phyloP scores from a whole-genome alignment of 371 early-diverging fungal species.

The Cladochytrium tenue region DNA sequence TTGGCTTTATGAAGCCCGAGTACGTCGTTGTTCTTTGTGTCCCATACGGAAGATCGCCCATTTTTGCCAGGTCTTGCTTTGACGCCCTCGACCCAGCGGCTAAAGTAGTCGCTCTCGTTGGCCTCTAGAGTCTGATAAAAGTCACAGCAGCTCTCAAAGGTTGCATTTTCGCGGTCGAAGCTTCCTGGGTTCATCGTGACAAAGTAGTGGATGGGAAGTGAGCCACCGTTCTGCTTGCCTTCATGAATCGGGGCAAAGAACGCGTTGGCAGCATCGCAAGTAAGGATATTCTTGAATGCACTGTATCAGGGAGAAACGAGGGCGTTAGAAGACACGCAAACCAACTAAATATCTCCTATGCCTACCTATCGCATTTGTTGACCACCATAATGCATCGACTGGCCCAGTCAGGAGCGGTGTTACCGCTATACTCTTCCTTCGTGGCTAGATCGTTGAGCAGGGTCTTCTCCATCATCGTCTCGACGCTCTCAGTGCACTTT shows the following conservation, averaged over 20 bases:
- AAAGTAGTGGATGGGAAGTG: background rate
- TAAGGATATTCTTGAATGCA: background rate
- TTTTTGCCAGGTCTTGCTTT: too few species aligned
- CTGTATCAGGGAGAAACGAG: background rate
- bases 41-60: too few species aligned
- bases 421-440: background rate
- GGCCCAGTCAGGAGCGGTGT: background rate
- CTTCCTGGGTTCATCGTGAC: background rate
- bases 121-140: background rate
- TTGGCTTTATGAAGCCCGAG: background rate
- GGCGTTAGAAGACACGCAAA: background rate
- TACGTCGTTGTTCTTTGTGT: background rate
- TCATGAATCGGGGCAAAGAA: background rate
- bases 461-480: background rate
- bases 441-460: background rate
- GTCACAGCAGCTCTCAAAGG: background rate
- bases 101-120: background rate
- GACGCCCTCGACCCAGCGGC: background rate
- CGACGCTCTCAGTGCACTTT: background rate
- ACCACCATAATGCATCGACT: background rate
- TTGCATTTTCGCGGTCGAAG: background rate
- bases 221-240: background rate
- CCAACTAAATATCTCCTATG: background rate
- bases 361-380: background rate
- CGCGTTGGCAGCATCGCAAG: background rate